These are phyloP conservation scores for Kwoniella botswanensis DNA, from an alignment of 768 basidiomycete genomes.

Conservation along the genomic window DNA sequence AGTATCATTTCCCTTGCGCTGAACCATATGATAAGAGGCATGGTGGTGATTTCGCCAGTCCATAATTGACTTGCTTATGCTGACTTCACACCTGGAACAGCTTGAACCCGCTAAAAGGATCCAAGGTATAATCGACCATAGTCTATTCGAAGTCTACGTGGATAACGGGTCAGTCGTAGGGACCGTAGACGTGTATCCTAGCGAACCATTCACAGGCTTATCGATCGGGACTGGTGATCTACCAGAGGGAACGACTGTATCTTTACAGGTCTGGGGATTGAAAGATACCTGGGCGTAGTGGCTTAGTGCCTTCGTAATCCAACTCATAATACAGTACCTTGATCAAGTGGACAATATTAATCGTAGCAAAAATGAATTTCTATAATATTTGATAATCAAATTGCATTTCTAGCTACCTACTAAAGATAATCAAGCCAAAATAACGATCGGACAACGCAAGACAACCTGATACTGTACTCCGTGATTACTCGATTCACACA, in stretches of 20 bases:
- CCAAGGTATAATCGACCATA: constrained; percentile 60
- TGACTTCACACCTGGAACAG: background rate
- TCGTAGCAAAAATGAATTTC: no score
- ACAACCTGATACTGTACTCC: no score
- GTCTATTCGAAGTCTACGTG: constrained; percentile 38
- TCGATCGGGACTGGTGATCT: constrained; percentile 18
- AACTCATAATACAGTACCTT: no score
- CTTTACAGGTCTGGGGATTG: constrained; percentile 12
- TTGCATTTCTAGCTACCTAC: no score
- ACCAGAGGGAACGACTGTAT: constrained; percentile 26
- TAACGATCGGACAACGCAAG: no score
- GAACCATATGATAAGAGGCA: no score
- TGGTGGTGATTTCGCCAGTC: no score
- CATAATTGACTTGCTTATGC: background rate
- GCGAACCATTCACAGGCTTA: constrained; percentile 22
- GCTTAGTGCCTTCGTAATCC: background rate
- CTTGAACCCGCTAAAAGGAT: constrained; percentile 58
- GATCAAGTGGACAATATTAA: no score
- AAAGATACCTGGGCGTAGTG: constrained; percentile 20
- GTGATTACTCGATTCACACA: no score
- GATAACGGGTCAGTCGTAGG: constrained; percentile 34
- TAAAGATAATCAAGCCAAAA: no score
- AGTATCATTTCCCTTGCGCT: background rate
- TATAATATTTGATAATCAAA: no score
- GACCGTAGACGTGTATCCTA: constrained; percentile 32